Conservation (phyloP, 805 yeast genomes). For the Myxozyma neotropica region DNA sequence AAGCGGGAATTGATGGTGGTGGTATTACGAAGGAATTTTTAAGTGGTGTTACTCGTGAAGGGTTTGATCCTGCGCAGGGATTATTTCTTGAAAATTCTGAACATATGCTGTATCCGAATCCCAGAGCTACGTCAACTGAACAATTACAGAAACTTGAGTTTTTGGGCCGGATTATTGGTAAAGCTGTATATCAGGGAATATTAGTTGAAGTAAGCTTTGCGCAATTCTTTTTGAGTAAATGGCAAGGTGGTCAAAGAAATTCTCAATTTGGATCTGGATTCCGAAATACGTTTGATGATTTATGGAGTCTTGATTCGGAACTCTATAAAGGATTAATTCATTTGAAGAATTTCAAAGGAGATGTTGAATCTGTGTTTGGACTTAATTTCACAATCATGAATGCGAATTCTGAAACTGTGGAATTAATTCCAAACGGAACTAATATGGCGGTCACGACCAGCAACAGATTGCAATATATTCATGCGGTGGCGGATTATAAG, state of each 20-base stretch:
- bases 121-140: conserved; percentile 44
- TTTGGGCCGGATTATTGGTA: conserved; percentile 82
- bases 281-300: conserved; percentile 72
- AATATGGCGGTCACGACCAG: conserved; percentile 55
- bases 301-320: conserved; percentile 68
- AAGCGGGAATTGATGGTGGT: conserved; percentile 96
- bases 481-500: conserved; percentile 75
- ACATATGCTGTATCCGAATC: conserved; percentile 75
- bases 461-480: conserved; percentile 73
- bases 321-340: conserved; percentile 67
- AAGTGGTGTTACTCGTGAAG: conserved; percentile 69
- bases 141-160: conserved; percentile 52
- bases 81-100: conserved; percentile 52
- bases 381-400: conserved; percentile 60
- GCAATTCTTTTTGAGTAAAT: conserved; percentile 75
- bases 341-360: conserved; percentile 56
- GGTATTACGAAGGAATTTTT: conserved; percentile 91
- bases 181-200: conserved; percentile 81
- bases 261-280: conserved; percentile 30
- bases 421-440: conserved; percentile 64
- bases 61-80: conserved; percentile 52
- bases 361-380: conserved; percentile 58
- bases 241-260: conserved; percentile 45
- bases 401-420: conserved; percentile 47
- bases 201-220: conserved; percentile 83